Evolutionary conservation across 371 early-diverging fungal species (phyloP), one percentile per base, ranked within the genome.

Genomic region (Lichtheimia ramosa): DNA sequence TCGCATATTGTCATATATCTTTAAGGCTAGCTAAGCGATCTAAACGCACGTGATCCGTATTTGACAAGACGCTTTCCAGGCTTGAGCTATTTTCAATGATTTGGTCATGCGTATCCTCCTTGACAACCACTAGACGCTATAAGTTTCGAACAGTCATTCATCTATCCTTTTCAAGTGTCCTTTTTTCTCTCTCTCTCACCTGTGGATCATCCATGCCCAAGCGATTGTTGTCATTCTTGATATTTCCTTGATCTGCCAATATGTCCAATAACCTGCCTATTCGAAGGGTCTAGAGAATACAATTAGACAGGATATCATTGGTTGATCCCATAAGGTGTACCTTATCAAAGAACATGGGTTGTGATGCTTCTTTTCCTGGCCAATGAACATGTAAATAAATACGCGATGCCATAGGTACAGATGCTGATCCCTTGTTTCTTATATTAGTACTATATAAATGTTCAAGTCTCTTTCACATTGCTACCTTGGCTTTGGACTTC

Each of bases 401-500:
- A 5, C 59, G 34, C n/a, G 59, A 23, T 40, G 59, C 28, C 43
- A 58, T 24, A 12, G 59, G 59, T 40, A 58, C 21, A 0, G 59
- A 55, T 43, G 56, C 13, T n/a, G 42, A 43, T n/a, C 56, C 56
- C 56, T n/a, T n/a, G n/a, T n/a, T n/a, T n/a, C n/a, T n/a, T 55
- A 54, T 3, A 4, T 8, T 1, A 1, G 6, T 18, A 53, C n/a
- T 25, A 13, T 48, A 28, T 20, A 23, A 24, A 18, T 21, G 10
- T 28, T 21, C 23, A 25, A 24, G 4, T 41, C 5, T 21, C 4
- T 8, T n/a, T 5, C 16, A 3, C 27, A n/a, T 27, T 8, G 14
- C 25, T 40, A 51, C 59, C 59, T 58, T 58, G 34, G 59, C 59
- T 23, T 51, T 58, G 14, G 42, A 51, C 51, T 58, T 58, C 59